Evolutionary conservation across 352 stramenopile species (phyloP), one percentile per base, ranked within the genome.

Genomic region (Phytopythium mirpurense): DNA sequence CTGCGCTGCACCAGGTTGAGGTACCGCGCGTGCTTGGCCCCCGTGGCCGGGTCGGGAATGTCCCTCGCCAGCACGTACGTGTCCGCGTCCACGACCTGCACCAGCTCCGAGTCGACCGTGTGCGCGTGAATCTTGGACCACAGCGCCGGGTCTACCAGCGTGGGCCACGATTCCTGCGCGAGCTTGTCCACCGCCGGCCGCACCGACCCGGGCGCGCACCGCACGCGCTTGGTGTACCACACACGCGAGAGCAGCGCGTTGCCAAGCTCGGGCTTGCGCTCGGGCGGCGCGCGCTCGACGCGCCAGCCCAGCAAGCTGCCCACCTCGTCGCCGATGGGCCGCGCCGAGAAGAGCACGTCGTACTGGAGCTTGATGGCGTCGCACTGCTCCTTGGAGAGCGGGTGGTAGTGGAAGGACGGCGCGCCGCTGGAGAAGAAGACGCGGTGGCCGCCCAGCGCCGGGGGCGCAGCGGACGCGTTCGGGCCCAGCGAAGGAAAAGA

Each of bases 321-420:
- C 0, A 68, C 49, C 0, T 37, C 8, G n/a, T 57, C 40, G 35
- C 24, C n/a, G 12, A 23, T n/a, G 21, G 63, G 55, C 44, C 44
- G 37, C 0, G 56, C 51, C 0, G 58, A 32, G 18, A 70, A 70
- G 29, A 60, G 59, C 12, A 52, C 49, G 45, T 70, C 68, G 44
- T 77, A 77, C 44, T 56, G 48, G 45, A 62, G 38, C 44, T 57
- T 55, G 45, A 69, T 59, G 18, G 52, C 38, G 37, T 69, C 55
- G 34, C 67, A 49, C 19, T 74, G 61, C 36, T 66, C 38, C 36
- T 63, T 64, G 15, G 58, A 47, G 31, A 77, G 59, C 11, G 65
- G 68, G 19, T 77, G 51, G 37, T 62, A 77, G 53, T 70, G 67
- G 47, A 77, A 77, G 2, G 65, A 63, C 26, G 65, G 58, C 29